Percentiles rank a stretch among this genome's conserved stretches.
Evolutionary conservation across 768 basidiomycete genomes (phyloP).

Genomic region (Holtermannia corniformis): DNA sequence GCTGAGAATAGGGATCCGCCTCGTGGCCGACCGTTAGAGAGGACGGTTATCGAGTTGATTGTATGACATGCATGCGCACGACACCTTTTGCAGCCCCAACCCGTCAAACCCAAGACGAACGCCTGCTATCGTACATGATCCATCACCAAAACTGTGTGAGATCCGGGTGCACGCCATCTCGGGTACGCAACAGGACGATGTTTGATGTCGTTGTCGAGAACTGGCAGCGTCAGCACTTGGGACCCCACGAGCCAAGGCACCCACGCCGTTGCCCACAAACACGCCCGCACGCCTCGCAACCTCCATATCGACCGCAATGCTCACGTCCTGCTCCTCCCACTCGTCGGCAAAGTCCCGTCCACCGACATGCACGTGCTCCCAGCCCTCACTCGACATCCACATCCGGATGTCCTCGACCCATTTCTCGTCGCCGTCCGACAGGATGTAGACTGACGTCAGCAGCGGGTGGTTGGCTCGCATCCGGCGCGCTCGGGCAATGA

Average conservation of each 20-base stretch:
- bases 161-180: conserved; percentile 39
- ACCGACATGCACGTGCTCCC: conserved; percentile 31
- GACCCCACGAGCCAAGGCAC: conserved; percentile 2
- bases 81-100: too few species aligned
- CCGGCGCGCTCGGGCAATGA: conserved; percentile 36
- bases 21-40: background rate
- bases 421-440: conserved; percentile 30
- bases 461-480: conserved; percentile 39
- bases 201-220: conserved; percentile 38
- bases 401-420: conserved; percentile 30
- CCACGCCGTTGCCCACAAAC: conserved; percentile 41
- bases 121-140: background rate
- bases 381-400: conserved; percentile 38
- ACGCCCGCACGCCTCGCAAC: conserved; percentile 36
- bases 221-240: conserved; percentile 7
- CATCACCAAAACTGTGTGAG: conserved; percentile 40
- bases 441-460: conserved; percentile 31
- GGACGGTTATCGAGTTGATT: background rate
- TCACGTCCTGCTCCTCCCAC: conserved; percentile 31
- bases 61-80: too few species aligned
- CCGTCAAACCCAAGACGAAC: background rate
- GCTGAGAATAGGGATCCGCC: conserved; percentile 68
- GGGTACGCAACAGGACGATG: conserved; percentile 33
- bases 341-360: conserved; percentile 24
- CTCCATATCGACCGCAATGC: conserved; percentile 38